Evolutionary conservation across 805 yeast genomes (phyloP), one percentile per base, ranked within the genome.

Genomic region (Starmerella geochares): DNA sequence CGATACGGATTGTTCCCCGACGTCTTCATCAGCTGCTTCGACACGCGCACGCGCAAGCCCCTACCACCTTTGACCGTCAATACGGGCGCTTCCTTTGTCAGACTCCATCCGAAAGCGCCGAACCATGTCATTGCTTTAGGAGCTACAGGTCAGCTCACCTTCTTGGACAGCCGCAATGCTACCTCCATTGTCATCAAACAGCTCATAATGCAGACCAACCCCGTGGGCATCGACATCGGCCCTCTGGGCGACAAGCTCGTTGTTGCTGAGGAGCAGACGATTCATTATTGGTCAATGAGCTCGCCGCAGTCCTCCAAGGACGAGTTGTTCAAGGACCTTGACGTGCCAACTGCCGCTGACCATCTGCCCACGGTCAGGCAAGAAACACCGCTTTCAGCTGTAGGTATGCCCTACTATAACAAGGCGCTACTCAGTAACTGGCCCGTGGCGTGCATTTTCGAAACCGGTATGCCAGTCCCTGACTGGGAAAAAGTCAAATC

Each of bases 391-490:
- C 70, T 90, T 50, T 81, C 79, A 43, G 62, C 78, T 1, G 71
- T 92, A 2, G 96, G 96, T 9, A 68, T 92, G 76, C 97, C 98
- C 0, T 86, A 80, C 59, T 92, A 86, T 64, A 78, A 78, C 49
- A 84, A 82, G 37, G 75, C 75, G 48, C 71, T 92, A 16, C 69
- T 88, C 8, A 86, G 96, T 0, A 81, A 85, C 13, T 90, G 88
- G 86, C 61, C 72, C 1, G 80, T 81, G 36, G 64, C 73, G 53
- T 28, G 43, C 13, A 70, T 77, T 6, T 86, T 84, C 61, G 73
- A 76, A 43, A 74, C 66, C 50, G 86, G 94, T 1, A 77, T 78
- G 50, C 67, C 83, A 4, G 80, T 87, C 0, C 65, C 66, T 11
- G 41, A 52, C 33, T 55, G 58, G 58, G 43, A 21, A 21, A 35